Percentiles rank a stretch among this genome's conserved stretches.
Evolutionary conservation across 2,329 filamentous ascomycete species (phyloP).

Genomic region (Fusarium sp.): DNA sequence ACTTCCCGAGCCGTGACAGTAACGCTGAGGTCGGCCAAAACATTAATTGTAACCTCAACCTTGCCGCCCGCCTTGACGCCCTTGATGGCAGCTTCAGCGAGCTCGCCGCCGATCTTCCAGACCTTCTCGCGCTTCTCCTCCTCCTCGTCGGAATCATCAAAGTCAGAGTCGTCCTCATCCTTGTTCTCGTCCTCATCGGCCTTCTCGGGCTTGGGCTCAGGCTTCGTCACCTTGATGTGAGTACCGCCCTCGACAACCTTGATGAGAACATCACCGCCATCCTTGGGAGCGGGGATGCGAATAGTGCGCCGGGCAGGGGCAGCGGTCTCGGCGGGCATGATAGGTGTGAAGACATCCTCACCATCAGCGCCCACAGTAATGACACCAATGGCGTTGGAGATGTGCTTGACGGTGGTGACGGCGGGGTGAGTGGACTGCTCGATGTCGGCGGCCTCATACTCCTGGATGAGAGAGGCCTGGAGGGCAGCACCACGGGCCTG

Average conservation of each 20-base stretch:
- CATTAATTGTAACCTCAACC: conserved; percentile 94
- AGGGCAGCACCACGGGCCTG: conserved; percentile 92
- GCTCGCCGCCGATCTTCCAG: conserved; percentile 87
- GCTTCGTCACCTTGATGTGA: conserved; percentile 94
- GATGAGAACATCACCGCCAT: conserved; percentile 89
- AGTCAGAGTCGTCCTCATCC: conserved; percentile 76
- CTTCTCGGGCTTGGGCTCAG: conserved; percentile 84
- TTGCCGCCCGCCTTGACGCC: conserved; percentile 90
- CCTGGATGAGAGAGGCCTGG: conserved; percentile 93
- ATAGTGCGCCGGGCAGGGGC: conserved; percentile 90
- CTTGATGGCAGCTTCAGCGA: conserved; percentile 89
- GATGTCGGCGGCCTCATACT: conserved; percentile 94
- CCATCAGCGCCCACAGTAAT: conserved; percentile 74
- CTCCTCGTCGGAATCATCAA: conserved; percentile 79
- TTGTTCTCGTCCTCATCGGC: conserved; percentile 75
- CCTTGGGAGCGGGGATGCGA: conserved; percentile 81
- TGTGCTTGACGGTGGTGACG: conserved; percentile 94
- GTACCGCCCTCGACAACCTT: conserved; percentile 90
- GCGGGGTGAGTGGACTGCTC: conserved; percentile 96
- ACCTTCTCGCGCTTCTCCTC: conserved; percentile 92
- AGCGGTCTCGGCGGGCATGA: conserved; percentile 89
- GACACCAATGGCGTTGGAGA: conserved; percentile 90
- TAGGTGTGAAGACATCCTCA: conserved; percentile 81
- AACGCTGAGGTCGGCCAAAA: conserved; percentile 83
- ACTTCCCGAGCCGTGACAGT: conserved; percentile 89